Evolutionary conservation across 129 eudicot genomes (phyloP), one percentile per base, ranked within the genome.

Genomic region (Centella asiatica): DNA sequence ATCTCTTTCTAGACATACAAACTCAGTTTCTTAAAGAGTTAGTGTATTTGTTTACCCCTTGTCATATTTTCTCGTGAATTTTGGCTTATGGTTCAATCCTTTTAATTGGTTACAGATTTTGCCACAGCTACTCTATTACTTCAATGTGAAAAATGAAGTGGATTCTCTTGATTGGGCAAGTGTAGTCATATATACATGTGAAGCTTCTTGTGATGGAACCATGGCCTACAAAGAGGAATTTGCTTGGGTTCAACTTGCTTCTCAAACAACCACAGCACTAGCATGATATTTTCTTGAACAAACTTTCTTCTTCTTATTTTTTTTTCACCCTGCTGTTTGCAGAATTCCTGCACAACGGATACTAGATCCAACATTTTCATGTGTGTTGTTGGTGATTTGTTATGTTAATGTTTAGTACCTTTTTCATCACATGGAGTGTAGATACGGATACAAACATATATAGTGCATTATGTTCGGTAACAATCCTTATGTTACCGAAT

Each of bases 111-210:
- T 60, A 17, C 87, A 93, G 99, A 79, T 93, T 32, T 70, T 93
- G 75, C 96, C 96, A 17, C 96, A 93, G 75, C 65, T 85, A 69
- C 92, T 90, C 59, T 82, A 85, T 55, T 88, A 71, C 77, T 84
- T 88, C 60, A 72, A 62, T 22, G 89, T 84, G 46, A 56, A 80
- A 57, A 71, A 84, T 68, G 83, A 81, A 46, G 59, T 29, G 17
- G 77, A 92, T 72, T 92, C 96, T 42, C 86, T 87, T 72, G 99
- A 92, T 77, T 92, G 99, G 99, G 87, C 92, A 34, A 58, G 45
- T 24, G 20, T 57, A 1, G 63, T 57, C 24, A 87, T 87, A n/a
- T 93, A 87, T 54, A 74, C 96, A 25, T 87, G 96, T 66, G 92
- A 34, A 78, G 86, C 83, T 46, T 93, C 99, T 3, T 90, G 95